A percentile compares a stretch with the other conserved stretches of the same genome.
Evolutionary conservation across 2,329 filamentous ascomycete genomes (phyloP).

Genomic region (Xylariales sp.): DNA sequence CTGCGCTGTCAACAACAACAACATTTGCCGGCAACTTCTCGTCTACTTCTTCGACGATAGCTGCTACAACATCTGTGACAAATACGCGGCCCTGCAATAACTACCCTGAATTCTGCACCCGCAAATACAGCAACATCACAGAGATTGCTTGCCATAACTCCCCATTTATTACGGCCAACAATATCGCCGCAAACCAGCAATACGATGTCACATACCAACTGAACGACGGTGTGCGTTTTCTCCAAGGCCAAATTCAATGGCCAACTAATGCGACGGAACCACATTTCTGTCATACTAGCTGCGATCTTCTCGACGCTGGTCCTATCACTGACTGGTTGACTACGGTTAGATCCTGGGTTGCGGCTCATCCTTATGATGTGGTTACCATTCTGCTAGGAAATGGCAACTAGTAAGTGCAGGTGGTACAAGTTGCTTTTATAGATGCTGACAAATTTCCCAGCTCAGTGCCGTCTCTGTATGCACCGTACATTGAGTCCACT

Average conservation of each 20-base stretch:
- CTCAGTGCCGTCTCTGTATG: slow-evolving; percentile 59
- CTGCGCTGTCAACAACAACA: slow-evolving; percentile 27
- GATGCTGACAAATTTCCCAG: slow-evolving; percentile 11
- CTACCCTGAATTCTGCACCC: slow-evolving; percentile 69
- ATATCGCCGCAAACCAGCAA: slow-evolving; percentile 71
- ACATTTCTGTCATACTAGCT: slow-evolving; percentile 82
- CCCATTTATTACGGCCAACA: slow-evolving; percentile 66
- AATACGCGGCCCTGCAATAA: slow-evolving; percentile 81
- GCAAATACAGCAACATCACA: slow-evolving; percentile 78
- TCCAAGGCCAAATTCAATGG: slow-evolving; percentile 61
- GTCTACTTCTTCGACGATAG: slow-evolving; percentile 37
- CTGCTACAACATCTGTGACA: slow-evolving; percentile 41
- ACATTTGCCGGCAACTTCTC: slow-evolving; percentile 35
- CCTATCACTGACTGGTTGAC: slow-evolving; percentile 70
- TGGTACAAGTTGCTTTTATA: background rate
- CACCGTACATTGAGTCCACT: slow-evolving; percentile 61
- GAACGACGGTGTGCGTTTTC: slow-evolving; percentile 67
- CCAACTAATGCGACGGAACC: slow-evolving; percentile 43
- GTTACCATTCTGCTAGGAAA: slow-evolving; percentile 85
- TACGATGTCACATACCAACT: slow-evolving; percentile 65
- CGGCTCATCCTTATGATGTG: slow-evolving; percentile 75
- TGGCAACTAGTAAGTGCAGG: slow-evolving; percentile 54
- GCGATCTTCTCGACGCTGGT: slow-evolving; percentile 76
- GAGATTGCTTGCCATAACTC: slow-evolving; percentile 77
- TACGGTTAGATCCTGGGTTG: slow-evolving; percentile 68